A percentile compares a stretch with the other conserved stretches of the same genome.
Conservation (phyloP, 352 stramenopile genomes). For the Globisporangium perplexum region DNA sequence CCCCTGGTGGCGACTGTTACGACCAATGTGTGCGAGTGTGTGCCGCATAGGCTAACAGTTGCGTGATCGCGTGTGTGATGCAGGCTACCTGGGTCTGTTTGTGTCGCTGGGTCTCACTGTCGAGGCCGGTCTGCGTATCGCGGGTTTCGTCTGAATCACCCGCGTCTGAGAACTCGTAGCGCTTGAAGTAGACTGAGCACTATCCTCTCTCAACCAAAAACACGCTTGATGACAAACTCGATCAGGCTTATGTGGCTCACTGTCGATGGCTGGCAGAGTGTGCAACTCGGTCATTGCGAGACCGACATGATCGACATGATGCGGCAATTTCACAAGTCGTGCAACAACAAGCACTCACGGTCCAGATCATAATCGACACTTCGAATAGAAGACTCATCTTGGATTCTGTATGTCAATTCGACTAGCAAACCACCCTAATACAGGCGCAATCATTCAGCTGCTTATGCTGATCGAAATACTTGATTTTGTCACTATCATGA, state of each 20-base stretch:
- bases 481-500: not conserved
- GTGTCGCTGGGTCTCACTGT: slow-evolving; percentile 19
- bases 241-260: no score
- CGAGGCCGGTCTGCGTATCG: slow-evolving; percentile 8
- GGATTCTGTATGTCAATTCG: not conserved
- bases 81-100: slow-evolving; percentile 51
- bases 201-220: no score
- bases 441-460: not conserved
- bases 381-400: not conserved
- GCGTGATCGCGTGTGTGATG: not conserved
- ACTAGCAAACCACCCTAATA: not conserved
- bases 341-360: no score
- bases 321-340: no score
- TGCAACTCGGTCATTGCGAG: no score
- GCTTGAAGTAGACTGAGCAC: no score
- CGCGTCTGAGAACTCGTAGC: not conserved
- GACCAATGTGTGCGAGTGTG: no score
- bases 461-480: not conserved
- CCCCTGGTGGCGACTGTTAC: not conserved
- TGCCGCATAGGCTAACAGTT: not conserved
- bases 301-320: no score
- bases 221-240: no score
- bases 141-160: not conserved
- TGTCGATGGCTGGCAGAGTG: no score
- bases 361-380: not conserved